Percentiles rank a stretch among this genome's conserved stretches.
These are phyloP conservation scores for Aspergillus pseudonomiae DNA, from an alignment of 2,329 filamentous ascomycete species.

Conservation along the genomic window DNA sequence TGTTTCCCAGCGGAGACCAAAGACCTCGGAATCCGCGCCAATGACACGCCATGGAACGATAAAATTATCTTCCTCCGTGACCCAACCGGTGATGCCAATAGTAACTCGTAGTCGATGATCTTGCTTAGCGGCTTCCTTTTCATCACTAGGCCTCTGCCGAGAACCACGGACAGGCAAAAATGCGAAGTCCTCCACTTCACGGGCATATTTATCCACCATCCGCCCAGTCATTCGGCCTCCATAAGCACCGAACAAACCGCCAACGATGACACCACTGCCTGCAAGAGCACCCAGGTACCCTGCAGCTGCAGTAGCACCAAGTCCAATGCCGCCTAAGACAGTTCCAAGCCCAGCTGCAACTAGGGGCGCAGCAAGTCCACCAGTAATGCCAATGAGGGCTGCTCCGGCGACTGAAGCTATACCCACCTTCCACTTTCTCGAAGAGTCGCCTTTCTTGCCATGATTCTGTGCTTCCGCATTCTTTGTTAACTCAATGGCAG, in stretches of 20 bases:
- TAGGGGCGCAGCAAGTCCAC: conserved; percentile 75
- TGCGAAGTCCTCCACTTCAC: conserved; percentile 85
- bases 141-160: conserved; percentile 49
- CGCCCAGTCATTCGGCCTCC: conserved; percentile 79
- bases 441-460: conserved; percentile 65
- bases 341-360: conserved; percentile 78
- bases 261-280: conserved; percentile 77
- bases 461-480: conserved; percentile 76
- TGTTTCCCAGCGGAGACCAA: conserved; percentile 82
- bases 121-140: conserved; percentile 47
- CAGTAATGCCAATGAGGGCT: conserved; percentile 80
- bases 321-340: conserved; percentile 74
- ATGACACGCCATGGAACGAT: conserved; percentile 77
- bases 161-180: conserved; percentile 72
- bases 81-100: conserved; percentile 81
- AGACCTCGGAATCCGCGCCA: conserved; percentile 73
- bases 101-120: conserved; percentile 76
- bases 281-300: conserved; percentile 78
- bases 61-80: conserved; percentile 72
- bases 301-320: conserved; percentile 74
- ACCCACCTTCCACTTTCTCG: conserved; percentile 78
- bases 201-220: conserved; percentile 85
- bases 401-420: conserved; percentile 87
- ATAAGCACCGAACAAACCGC: conserved; percentile 89
- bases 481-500: conserved; percentile 75